Conservation (phyloP, 192 early-diverging fungal species). For the Podila verticillata region DNA sequence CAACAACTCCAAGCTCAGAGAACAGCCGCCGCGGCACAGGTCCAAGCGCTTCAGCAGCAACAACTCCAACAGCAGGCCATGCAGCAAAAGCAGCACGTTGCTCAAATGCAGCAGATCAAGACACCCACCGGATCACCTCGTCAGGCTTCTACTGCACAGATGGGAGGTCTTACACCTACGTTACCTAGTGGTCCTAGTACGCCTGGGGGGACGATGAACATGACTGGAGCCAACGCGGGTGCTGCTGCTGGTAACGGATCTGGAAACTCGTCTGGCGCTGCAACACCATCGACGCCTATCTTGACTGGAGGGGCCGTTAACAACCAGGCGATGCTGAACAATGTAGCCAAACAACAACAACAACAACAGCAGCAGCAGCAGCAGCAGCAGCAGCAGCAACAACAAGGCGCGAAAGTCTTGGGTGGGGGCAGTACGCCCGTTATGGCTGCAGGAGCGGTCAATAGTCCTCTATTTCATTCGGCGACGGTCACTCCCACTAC, state of each 20-base stretch:
- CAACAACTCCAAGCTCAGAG: conserved; percentile 11
- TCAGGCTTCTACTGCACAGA: conserved; percentile 47
- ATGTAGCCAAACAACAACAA: conserved; percentile 1
- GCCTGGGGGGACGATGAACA: conserved; percentile 33
- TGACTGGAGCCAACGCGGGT: conserved; percentile 11
- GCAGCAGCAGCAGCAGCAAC: conserved; percentile 12
- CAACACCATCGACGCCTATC: conserved; percentile 44
- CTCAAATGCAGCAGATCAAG: conserved; percentile 48
- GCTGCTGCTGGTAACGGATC: conserved; percentile 31
- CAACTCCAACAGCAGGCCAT: conserved; percentile 35
- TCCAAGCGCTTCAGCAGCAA: conserved; percentile 20
- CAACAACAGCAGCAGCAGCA: neutral
- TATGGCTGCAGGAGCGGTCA: conserved; percentile 30
- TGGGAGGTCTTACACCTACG: conserved; percentile 40
- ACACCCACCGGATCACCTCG: conserved; percentile 50
- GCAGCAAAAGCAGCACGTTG: conserved; percentile 44
- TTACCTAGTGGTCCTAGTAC: conserved; percentile 50
- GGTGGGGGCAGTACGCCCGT: conserved; percentile 39
- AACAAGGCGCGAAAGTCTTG: conserved; percentile 5
- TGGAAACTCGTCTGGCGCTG: conserved; percentile 44
- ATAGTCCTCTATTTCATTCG: conserved; percentile 43
- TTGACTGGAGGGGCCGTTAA: conserved; percentile 23
- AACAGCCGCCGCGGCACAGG: conserved; percentile 12
- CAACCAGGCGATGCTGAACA: neutral
- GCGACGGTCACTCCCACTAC: conserved; percentile 16